Conservation (phyloP, 2,329 filamentous ascomycete genomes). For the Fusarium pseudocircinatum region DNA sequence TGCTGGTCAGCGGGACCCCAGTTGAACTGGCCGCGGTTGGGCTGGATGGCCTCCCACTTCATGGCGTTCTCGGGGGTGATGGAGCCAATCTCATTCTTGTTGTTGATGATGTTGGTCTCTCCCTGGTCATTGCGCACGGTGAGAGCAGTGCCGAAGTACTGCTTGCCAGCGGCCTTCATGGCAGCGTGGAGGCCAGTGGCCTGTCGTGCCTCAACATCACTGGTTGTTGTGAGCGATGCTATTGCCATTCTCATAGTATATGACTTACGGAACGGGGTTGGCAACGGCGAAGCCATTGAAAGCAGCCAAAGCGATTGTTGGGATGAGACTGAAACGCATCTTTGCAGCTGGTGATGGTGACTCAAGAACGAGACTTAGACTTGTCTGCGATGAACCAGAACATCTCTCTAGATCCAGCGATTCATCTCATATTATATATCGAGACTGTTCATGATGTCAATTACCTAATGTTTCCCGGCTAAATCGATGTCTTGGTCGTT, state of each 20-base stretch:
- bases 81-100: constrained; percentile 1
- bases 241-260: no score
- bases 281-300: background rate
- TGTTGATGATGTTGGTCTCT: constrained; percentile 10
- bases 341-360: background rate
- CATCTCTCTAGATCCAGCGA: rapidly evolving
- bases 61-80: constrained; percentile 17
- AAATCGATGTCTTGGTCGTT: background rate
- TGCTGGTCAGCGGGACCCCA: constrained; percentile 10
- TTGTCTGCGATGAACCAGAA: background rate
- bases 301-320: background rate
- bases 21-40: constrained; percentile 17
- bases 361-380: background rate
- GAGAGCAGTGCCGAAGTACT: constrained; percentile 18
- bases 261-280: constrained; percentile 7
- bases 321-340: constrained; percentile 18
- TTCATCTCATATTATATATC: background rate
- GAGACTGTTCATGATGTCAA: background rate
- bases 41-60: constrained; percentile 18
- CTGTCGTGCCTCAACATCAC: background rate
- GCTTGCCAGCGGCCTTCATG: constrained; percentile 10
- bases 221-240: background rate
- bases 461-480: background rate
- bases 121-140: background rate
- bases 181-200: background rate